Percentiles rank a stretch among this genome's conserved stretches.
Conservation (phyloP, 345 rosid species). For the Brassica nigra region DNA sequence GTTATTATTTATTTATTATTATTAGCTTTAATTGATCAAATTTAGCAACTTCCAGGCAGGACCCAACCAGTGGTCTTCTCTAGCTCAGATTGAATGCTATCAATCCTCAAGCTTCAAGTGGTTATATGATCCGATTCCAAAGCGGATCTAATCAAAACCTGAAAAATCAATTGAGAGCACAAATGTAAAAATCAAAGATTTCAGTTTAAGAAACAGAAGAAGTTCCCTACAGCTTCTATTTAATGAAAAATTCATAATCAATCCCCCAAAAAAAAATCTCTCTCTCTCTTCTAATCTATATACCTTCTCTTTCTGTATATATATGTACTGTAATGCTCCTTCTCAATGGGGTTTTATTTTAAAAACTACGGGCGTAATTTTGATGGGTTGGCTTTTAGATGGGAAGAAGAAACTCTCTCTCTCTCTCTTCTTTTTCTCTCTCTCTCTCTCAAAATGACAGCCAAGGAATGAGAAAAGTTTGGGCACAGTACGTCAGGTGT, state of each 20-base stretch:
- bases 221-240: neutral
- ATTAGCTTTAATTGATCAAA: neutral
- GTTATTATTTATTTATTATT: neutral
- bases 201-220: neutral
- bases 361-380: constrained; percentile 1
- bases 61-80: neutral
- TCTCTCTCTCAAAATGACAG: constrained; percentile 33
- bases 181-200: constrained; percentile 24
- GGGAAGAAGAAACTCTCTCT: constrained; percentile 16
- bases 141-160: constrained; percentile 53
- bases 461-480: constrained; percentile 29
- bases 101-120: constrained; percentile 35
- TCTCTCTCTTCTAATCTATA: neutral
- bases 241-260: neutral
- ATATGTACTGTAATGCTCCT: constrained; percentile 22
- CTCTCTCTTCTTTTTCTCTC: constrained; percentile 14
- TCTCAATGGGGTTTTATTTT: neutral
- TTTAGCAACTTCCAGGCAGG: constrained; percentile 8
- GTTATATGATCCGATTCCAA: constrained; percentile 39
- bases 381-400: constrained; percentile 27
- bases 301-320: constrained; percentile 29
- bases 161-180: constrained; percentile 21
- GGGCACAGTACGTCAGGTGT: neutral
- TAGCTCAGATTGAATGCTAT: constrained; percentile 35
- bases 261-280: constrained; percentile 8